Evolutionary conservation across 164 flowering plant species (phyloP), one percentile per base, ranked within the genome.

Genomic region (Tetracentron sinense): DNA sequence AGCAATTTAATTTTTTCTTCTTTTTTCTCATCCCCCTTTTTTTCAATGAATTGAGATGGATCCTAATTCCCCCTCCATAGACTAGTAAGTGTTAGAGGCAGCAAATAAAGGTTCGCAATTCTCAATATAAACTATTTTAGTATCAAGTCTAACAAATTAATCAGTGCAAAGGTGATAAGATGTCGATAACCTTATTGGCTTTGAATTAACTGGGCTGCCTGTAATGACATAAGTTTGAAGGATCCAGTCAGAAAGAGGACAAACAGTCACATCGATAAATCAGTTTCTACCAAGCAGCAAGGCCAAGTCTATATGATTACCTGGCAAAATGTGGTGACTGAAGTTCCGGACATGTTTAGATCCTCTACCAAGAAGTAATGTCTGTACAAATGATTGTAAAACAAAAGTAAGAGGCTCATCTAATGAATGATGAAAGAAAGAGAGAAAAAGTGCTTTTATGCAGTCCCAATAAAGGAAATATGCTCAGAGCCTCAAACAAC

Each of bases 111-210:
- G n/a, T n/a, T n/a, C n/a, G n/a, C n/a, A n/a, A n/a, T n/a, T n/a
- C n/a, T n/a, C n/a, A n/a, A n/a, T n/a, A n/a, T n/a, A n/a, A n/a
- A n/a, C n/a, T n/a, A n/a, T 11, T 0, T 42, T 20, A 3, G 6
- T 17, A 55, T 28, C 14, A 55, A 28, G 17, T n/a, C 20, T 28
- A 29, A 26, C 5, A 31, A 55, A 29, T 55, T 55, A 55, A 23
- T 55, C 28, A 48, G 31, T 12, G 44, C 11, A 63, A 26, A 63
- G 27, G 26, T 17, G n/a, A 26, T 22, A 38, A 46, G 17, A 6
- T 2, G 12, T 22, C 48, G 56, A 75, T 75, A 60, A 84, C 89
- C 86, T 77, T 51, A 56, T 16, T 21, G 78, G 72, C 68, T 47
- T 72, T 23, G 47, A 60, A 64, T 35, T 56, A 60, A 50, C 68